phyloP scores from a whole-genome alignment of 2,329 filamentous ascomycete species.

The Phialophora macrospora region DNA sequence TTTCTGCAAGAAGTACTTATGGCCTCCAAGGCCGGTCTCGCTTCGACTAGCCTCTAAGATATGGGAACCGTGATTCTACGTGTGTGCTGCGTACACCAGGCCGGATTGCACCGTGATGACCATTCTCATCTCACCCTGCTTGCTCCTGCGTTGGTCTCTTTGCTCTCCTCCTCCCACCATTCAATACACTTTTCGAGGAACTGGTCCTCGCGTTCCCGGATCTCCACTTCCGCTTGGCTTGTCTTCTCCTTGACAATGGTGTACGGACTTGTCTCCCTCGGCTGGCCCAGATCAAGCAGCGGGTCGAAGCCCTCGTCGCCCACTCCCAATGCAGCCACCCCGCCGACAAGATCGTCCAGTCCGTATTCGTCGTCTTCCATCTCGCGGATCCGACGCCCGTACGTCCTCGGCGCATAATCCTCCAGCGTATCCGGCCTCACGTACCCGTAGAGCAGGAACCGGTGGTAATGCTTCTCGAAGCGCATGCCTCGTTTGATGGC shows the following conservation, averaged over 20 bases:
- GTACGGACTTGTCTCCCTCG: conserved; percentile 24
- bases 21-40: too few relatives aligned
- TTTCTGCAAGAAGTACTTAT: too few relatives aligned
- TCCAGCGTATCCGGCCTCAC: conserved; percentile 59
- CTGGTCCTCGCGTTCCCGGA: conserved; percentile 22
- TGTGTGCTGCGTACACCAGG: not conserved
- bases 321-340: conserved; percentile 33
- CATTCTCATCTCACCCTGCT: not conserved
- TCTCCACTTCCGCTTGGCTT: conserved; percentile 14
- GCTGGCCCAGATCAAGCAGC: conserved; percentile 34
- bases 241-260: conserved; percentile 30
- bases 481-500: conserved; percentile 35
- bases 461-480: conserved; percentile 34
- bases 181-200: conserved; percentile 23
- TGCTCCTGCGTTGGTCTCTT: not conserved
- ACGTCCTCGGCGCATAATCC: conserved; percentile 58
- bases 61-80: not conserved
- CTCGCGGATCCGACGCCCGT: conserved; percentile 29
- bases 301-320: conserved; percentile 35
- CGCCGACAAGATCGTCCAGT: conserved; percentile 36
- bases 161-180: conserved; percentile 31
- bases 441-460: conserved; percentile 60
- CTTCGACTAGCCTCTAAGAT: too few relatives aligned
- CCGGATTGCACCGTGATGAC: not conserved
- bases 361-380: conserved; percentile 36